phyloP scores from a whole-genome alignment of 352 stramenopile genomes.

The Lagenidium giganteum region DNA sequence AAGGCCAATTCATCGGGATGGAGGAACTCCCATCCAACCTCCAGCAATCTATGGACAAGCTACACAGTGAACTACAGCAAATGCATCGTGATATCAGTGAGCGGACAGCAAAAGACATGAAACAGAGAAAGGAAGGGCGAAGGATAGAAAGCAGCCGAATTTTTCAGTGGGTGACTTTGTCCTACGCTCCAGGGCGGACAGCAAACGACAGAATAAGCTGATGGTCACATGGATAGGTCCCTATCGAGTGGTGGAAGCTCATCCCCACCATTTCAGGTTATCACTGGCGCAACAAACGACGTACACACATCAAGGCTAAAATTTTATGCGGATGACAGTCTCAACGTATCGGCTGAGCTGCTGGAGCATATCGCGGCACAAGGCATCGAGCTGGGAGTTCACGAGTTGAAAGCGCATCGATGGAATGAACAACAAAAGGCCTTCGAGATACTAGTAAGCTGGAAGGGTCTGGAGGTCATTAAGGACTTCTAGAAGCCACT shows the following conservation, averaged over 20 bases:
- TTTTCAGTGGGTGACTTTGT: slow-evolving; percentile 27
- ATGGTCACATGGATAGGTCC: slow-evolving; percentile 26
- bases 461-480: slow-evolving; percentile 7
- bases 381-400: slow-evolving; percentile 10
- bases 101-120: too few species aligned
- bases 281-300: slow-evolving; percentile 14
- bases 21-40: too few species aligned
- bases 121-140: not conserved
- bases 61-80: too few species aligned
- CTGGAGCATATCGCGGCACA: slow-evolving; percentile 16
- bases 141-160: slow-evolving; percentile 4
- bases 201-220: slow-evolving; percentile 20
- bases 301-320: slow-evolving; percentile 24
- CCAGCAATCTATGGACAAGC: too few species aligned
- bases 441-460: slow-evolving; percentile 2
- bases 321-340: slow-evolving; percentile 19
- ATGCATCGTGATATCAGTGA: too few species aligned
- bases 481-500: slow-evolving; percentile 6
- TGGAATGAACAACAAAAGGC: not conserved
- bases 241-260: slow-evolving; percentile 13
- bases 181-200: slow-evolving; percentile 21
- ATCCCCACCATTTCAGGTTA: slow-evolving; percentile 18
- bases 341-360: slow-evolving; percentile 23
- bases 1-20: too few species aligned
- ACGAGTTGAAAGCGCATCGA: slow-evolving; percentile 1